Percentiles rank a stretch among this genome's conserved stretches.
Conservation (phyloP, 257 asterid genomes). For the Linderniella brevidens region DNA sequence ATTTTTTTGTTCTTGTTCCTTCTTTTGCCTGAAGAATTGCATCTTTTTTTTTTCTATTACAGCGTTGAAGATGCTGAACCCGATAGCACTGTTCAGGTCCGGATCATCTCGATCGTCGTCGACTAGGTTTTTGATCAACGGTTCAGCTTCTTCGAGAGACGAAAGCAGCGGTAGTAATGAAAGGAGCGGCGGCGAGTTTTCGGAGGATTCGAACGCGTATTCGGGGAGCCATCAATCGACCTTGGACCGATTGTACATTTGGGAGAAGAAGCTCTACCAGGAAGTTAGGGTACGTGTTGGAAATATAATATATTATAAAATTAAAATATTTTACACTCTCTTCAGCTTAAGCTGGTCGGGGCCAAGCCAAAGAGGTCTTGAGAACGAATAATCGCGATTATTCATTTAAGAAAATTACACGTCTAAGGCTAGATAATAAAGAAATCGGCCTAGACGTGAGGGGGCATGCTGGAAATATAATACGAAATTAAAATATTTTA, state of each 20-base stretch:
- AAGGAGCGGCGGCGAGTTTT: conserved; percentile 52
- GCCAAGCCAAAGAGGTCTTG: too few species aligned
- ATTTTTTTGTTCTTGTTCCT: not conserved
- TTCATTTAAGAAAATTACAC: too few species aligned
- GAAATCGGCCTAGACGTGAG: too few species aligned
- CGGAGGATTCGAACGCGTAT: conserved; percentile 41
- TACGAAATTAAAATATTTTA: too few species aligned
- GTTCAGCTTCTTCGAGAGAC: conserved; percentile 22
- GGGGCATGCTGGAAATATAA: too few species aligned
- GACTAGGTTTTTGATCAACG: conserved; percentile 43
- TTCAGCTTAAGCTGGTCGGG: too few species aligned
- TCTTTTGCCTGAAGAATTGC: not conserved
- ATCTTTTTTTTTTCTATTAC: conserved; percentile 14
- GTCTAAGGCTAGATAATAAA: too few species aligned
- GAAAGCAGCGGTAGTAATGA: conserved; percentile 40
- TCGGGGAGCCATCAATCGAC: conserved; percentile 85
- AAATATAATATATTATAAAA: conserved; percentile 4
- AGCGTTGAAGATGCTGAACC: conserved; percentile 86
- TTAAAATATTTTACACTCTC: too few species aligned
- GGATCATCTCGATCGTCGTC: conserved; percentile 74
- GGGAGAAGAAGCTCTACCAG: conserved; percentile 94
- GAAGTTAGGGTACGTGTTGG: conserved; percentile 77
- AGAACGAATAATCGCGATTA: too few species aligned
- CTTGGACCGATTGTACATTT: conserved; percentile 63
- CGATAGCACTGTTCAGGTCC: conserved; percentile 66